Percentiles rank a stretch among this genome's conserved stretches.
Conservation (phyloP, 2,329 filamentous ascomycete species). For the Ilyonectria destructans region DNA sequence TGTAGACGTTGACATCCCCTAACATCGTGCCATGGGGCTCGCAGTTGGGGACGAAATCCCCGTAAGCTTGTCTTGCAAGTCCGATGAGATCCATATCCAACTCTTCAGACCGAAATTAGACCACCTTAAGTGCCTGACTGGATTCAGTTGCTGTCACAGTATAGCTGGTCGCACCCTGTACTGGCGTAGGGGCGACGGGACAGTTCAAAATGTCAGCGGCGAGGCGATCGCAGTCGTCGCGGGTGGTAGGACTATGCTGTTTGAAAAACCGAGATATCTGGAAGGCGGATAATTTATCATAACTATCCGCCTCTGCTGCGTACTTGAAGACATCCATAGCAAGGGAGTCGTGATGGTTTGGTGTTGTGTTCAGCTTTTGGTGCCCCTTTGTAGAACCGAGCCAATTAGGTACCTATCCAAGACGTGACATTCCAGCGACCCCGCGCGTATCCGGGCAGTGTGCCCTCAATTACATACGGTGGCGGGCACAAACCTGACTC, state of each 20-base stretch:
- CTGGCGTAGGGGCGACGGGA: conserved; percentile 35
- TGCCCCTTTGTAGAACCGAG: no score
- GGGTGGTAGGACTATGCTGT: conserved; percentile 16
- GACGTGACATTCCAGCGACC: no score
- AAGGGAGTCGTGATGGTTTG: conserved; percentile 9
- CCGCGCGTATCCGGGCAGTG: no score
- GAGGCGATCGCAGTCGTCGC: conserved; percentile 32
- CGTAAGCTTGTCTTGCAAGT: conserved; percentile 32
- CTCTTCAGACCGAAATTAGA: conserved; percentile 39
- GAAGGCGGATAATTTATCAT: conserved; percentile 26
- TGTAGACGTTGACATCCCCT: conserved; percentile 34
- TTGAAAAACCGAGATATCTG: conserved; percentile 36
- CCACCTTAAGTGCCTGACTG: conserved; percentile 23
- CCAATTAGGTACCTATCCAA: no score
- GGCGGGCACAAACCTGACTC: no score
- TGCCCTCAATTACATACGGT: no score
- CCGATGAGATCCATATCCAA: conserved; percentile 32
- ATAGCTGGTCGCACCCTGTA: conserved; percentile 43
- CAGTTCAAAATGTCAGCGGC: conserved; percentile 25
- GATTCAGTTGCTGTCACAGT: conserved; percentile 32
- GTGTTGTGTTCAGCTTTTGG: background rate
- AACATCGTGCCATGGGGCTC: conserved; percentile 22
- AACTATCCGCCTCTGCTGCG: conserved; percentile 24
- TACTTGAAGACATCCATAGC: conserved; percentile 30
- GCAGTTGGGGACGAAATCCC: conserved; percentile 36